A percentile compares a stretch with the other conserved stretches of the same genome.
Conservation (phyloP, 768 basidiomycete species). For the Leucocoprinus sp. region DNA sequence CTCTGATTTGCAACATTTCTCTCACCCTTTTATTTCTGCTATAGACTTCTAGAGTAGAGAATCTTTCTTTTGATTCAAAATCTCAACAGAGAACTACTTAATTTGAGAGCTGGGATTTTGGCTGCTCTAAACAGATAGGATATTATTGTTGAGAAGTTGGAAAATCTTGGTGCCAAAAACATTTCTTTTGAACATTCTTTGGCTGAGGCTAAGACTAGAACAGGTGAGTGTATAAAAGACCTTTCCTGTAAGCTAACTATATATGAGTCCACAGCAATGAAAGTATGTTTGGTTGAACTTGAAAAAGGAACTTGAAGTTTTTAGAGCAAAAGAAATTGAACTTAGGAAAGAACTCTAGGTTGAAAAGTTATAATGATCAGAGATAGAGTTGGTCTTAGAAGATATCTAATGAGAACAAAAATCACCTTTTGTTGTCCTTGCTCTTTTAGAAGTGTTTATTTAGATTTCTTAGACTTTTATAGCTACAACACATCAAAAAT, state of each 20-base stretch:
- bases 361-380: conserved; percentile 24
- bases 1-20: background rate
- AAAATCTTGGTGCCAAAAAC: conserved; percentile 12
- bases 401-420: conserved; percentile 44
- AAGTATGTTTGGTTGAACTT: conserved; percentile 1
- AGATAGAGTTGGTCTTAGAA: conserved; percentile 31
- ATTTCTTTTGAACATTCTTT: conserved; percentile 9
- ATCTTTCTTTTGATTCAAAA: conserved; percentile 11
- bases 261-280: background rate
- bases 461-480: conserved; percentile 39
- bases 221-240: background rate
- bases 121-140: conserved; percentile 19
- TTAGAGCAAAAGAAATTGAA: background rate
- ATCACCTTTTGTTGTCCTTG: conserved; percentile 50
- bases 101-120: conserved; percentile 21
- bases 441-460: conserved; percentile 45
- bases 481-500: conserved; percentile 14
- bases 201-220: background rate
- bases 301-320: background rate
- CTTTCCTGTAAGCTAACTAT: background rate
- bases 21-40: background rate
- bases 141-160: conserved; percentile 20
- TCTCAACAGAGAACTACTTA: conserved; percentile 20
- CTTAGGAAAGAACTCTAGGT: background rate
- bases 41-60: background rate